These are phyloP conservation scores for Scalesia atractyloides DNA, from an alignment of 129 eudicot species.

Conservation along the genomic window DNA sequence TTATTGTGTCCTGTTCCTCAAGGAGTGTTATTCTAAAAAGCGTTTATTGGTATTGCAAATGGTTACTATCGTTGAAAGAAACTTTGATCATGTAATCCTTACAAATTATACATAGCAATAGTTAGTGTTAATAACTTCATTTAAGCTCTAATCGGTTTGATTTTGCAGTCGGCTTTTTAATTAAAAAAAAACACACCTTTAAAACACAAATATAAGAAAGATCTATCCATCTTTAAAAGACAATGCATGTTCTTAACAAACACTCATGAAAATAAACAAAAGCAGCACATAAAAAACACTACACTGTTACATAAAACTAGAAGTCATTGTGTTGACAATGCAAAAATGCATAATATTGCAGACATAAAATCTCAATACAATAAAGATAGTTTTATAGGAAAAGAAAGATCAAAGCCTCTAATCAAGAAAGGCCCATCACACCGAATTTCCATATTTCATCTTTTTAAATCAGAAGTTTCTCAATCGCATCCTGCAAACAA, in stretches of 20 bases:
- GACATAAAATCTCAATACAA: neutral
- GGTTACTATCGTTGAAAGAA: too few species aligned
- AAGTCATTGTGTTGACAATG: slow-evolving; percentile 7
- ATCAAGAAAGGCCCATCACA: slow-evolving; percentile 70
- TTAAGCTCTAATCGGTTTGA: too few species aligned
- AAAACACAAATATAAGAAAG: neutral
- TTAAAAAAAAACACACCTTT: too few species aligned
- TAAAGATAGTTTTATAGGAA: slow-evolving; percentile 24
- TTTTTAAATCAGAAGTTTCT: slow-evolving; percentile 73
- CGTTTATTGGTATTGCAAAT: too few species aligned
- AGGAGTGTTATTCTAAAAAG: too few species aligned
- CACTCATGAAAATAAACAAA: slow-evolving; percentile 3
- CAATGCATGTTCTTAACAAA: slow-evolving; percentile 2
- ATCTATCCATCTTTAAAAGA: neutral
- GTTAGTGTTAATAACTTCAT: too few species aligned
- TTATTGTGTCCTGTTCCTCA: too few species aligned
- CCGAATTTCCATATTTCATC: slow-evolving; percentile 43
- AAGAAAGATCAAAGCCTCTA: slow-evolving; percentile 62
- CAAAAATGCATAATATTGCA: slow-evolving; percentile 22
- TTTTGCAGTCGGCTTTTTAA: too few species aligned
- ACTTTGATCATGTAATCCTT: too few species aligned
- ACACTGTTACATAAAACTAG: slow-evolving; percentile 30
- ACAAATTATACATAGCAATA: too few species aligned
- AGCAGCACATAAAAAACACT: slow-evolving; percentile 6
- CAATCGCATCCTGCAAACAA: slow-evolving; percentile 76